These are phyloP conservation scores for Setaria viridis DNA, from an alignment of 202 grass and related monocot genomes.

Conservation along the genomic window DNA sequence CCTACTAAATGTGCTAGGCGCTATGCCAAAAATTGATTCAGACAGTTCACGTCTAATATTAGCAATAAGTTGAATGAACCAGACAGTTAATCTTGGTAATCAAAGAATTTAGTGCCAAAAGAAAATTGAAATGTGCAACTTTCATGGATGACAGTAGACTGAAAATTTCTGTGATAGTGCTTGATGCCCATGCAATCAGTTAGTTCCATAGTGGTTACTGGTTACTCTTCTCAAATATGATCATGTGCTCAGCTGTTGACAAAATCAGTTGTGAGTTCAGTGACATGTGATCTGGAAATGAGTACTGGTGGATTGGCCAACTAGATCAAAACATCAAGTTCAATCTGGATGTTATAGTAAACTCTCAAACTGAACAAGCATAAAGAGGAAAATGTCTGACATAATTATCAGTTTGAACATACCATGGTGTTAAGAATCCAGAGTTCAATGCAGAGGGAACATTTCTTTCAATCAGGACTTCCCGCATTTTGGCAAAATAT, in stretches of 20 bases:
- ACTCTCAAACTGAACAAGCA: conserved; percentile 33
- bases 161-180: neutral
- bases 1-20: conserved; percentile 6
- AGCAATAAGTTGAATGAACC: neutral
- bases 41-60: neutral
- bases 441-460: conserved; percentile 86
- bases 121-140: neutral
- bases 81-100: conserved; percentile 17
- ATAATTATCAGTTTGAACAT: conserved; percentile 38
- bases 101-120: conserved; percentile 1
- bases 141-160: neutral
- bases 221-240: neutral
- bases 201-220: neutral
- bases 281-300: neutral
- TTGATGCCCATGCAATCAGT: neutral
- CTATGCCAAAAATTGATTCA: neutral
- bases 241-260: neutral
- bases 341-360: conserved; percentile 5
- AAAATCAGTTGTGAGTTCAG: neutral
- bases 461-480: conserved; percentile 94
- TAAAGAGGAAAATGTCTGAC: conserved; percentile 2
- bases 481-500: conserved; percentile 88
- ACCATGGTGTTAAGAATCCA: conserved; percentile 98
- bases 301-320: neutral
- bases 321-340: neutral